Base-by-base conservation (phyloP, 75 land plant genomes). In the Adiantum capillusveneris region DNA sequence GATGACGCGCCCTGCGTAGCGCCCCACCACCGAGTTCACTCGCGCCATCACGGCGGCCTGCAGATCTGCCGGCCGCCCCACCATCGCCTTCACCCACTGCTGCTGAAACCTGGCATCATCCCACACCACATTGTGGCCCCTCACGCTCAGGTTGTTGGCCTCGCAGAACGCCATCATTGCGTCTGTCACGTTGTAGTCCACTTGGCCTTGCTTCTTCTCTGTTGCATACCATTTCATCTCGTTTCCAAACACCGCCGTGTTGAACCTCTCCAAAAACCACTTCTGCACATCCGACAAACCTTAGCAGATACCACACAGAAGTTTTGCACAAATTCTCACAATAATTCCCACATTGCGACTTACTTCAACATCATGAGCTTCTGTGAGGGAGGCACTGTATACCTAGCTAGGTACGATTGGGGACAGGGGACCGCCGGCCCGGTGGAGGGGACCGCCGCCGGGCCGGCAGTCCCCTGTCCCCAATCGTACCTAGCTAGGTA, bases 111-210 rank as follows among this genome's bases (percentile, higher is more conserved):
- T 60, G 21, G 88, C 85, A 42, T 88, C 88, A 27, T 84, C 88
- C 94, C 94, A 88, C 77, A 88, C 82, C 0, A 88, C 81, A 57
- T 88, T 88, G 75, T 88, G 94, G 22, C 94, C 94, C 28, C 94
- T 64, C 18, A 64, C 72, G 1, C 58, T 7, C 6, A 84, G 68
- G 44, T 71, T 67, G 44, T 84, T 75, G 0, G 82, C 62, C 24
- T 70, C 53, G 36, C 80, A 76, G 37, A 79, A 84, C 26, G 57
- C 69, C 44, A 88, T 44, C 88, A 88, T 81, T 44, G 79, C 45
- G 56, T 88, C 85, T 6, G 93, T 75, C 44, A 68, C 19, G 0
- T 56, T 81, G 75, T 84, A 88, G 67, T 78, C 75, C 24, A 81
- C 48, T n/a, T 79, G 60, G 5, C 93, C 93, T 28, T 39, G 76